Conservation (phyloP, 2,329 filamentous ascomycete species). For the Ceratocystis smalleyi region DNA sequence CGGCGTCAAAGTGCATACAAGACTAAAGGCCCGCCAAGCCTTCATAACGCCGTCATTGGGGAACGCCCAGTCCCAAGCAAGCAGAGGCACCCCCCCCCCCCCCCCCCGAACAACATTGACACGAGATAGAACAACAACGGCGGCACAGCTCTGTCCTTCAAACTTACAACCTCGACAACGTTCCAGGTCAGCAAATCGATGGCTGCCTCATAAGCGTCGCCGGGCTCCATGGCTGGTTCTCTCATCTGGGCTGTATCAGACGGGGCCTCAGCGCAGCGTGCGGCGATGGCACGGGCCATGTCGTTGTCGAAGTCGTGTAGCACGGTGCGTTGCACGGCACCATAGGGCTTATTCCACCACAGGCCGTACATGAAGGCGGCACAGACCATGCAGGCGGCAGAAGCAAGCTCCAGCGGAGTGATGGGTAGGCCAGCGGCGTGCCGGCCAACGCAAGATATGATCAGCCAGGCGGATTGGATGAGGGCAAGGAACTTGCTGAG, state of each 20-base stretch:
- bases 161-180: background rate
- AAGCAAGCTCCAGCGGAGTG: slow-evolving; percentile 25
- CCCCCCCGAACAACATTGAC: background rate
- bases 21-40: background rate
- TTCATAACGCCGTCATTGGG: background rate
- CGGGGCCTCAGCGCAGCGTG: background rate
- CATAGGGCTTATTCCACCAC: slow-evolving; percentile 24
- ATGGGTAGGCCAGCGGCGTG: slow-evolving; percentile 23
- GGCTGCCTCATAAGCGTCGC: background rate
- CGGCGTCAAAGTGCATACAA: background rate
- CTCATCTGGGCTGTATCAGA: background rate
- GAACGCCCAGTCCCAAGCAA: slow-evolving; percentile 2
- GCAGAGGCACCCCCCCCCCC: background rate
- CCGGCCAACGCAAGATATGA: slow-evolving; percentile 24
- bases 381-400: slow-evolving; percentile 24
- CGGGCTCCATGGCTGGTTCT: background rate
- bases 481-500: slow-evolving; percentile 25
- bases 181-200: background rate
- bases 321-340: slow-evolving; percentile 4
- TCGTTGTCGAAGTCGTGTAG: background rate
- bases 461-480: slow-evolving; percentile 27
- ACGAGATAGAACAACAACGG: background rate
- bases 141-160: background rate
- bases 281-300: background rate
- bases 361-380: slow-evolving; percentile 23